Evolutionary conservation across 2,329 filamentous ascomycete genomes (phyloP), one percentile per base, ranked within the genome.

Genomic region (Calonectria multiphialidica): DNA sequence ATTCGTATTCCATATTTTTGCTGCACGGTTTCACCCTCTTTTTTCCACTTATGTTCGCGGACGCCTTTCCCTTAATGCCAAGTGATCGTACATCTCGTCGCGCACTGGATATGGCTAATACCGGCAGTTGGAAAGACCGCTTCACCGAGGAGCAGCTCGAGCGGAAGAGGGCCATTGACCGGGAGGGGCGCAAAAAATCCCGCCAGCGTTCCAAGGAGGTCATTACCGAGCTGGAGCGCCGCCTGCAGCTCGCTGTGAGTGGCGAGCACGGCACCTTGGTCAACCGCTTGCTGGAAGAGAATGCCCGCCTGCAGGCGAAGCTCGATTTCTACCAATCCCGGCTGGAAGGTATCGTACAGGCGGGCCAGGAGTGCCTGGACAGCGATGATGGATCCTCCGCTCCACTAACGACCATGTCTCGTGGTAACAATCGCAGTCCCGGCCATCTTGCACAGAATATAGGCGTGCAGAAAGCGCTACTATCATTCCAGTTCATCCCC

Each of bases 121-220:
- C 53, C 30, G 53, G 53, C 33, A 37, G 25, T 23, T 57, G 53
- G 53, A 57, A 57, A 9, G 53, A 57, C 13, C 53, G 53, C 53
- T 57, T 57, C 53, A 57, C 53, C n/a, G 23, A 57, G 53, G 53
- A 57, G 53, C 53, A 57, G 53, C 53, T 57, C 12, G 53, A 57
- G n/a, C 53, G 53, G 7, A 57, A 57, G 12, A n/a, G 53, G n/a
- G 33, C 53, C 12, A 23, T 35, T 6, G 53, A 57, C 8, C 53
- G 53, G 1, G 53, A 7, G 6, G 33, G 30, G 33, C 53, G 35
- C 33, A 37, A 10, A n/a, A 57, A 35, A 28, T 21, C 53, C 1
- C 53, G 53, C 53, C 53, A 57, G n/a, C 53, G 53, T 13, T 40
- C 53, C 33, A 57, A 57, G 33, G 53, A 57, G 33, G 21, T 21